Base-by-base conservation (phyloP, 106 monocot genomes). In the Dioscorea zingiberensis region DNA sequence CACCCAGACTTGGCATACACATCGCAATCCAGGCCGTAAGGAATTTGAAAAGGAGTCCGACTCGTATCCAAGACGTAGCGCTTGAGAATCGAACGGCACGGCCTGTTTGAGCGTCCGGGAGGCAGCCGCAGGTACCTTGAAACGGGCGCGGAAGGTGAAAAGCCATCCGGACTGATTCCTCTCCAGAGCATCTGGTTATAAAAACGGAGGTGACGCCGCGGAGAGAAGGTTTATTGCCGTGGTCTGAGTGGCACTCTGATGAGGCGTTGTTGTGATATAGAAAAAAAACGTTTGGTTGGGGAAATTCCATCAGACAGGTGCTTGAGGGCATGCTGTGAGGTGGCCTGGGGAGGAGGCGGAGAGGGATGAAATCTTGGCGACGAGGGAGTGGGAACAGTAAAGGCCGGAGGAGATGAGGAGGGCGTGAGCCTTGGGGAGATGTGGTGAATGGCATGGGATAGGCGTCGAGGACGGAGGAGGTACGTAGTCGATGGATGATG, bases 1-100 rank as follows among this genome's bases (percentile, higher is more conserved):
- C 57, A n/a, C 25, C 69, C 60, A 26, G 73, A 89, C 44, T 81
- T 89, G 4, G 76, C 67, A 28, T 93, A 93, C 76, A 81, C 53
- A 28, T 81, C 83, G 1, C 58, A 17, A 14, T 46, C 71, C 16
- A 79, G 79, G 11, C 83, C n/a, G n/a, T n/a, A n/a, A n/a, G n/a
- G n/a, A n/a, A n/a, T n/a, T n/a, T n/a, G n/a, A n/a, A n/a, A n/a
- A n/a, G n/a, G n/a, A n/a, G n/a, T n/a, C n/a, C n/a, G n/a, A n/a
- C n/a, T n/a, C n/a, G n/a, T n/a, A n/a, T n/a, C n/a, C 81, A 12
- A 69, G 73, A 11, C 75, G 60, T 2, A 86, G 27, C 13, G 66
- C 46, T 16, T 84, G 93, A 57, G 64, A 76, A 27, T 93, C n/a
- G 93, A 19, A 86, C 58, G 11, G 68, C 71, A 8, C 63, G 69